Percentiles rank a stretch among this genome's conserved stretches.
phyloP scores from a whole-genome alignment of 352 stramenopile genomes.

The Phytophthora meadii region DNA sequence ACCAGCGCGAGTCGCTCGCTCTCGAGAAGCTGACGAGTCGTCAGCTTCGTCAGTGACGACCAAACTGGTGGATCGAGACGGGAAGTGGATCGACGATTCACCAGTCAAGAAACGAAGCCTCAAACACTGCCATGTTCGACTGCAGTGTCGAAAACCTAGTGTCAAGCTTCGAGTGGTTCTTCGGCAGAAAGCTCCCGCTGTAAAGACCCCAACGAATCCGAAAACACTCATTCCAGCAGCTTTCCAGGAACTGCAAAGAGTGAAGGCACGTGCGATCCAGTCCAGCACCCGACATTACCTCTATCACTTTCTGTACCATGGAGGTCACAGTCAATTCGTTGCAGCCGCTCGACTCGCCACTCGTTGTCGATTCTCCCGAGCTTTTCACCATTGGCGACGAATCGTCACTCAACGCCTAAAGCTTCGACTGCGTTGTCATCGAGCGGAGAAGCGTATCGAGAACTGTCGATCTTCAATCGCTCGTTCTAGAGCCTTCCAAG shows the following conservation, averaged over 20 bases:
- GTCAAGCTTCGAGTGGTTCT: conserved; percentile 28
- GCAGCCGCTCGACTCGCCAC: conserved; percentile 17
- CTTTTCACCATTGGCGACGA: conserved; percentile 23
- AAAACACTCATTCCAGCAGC: conserved; percentile 20
- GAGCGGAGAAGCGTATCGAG: conserved; percentile 19
- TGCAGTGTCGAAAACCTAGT: conserved; percentile 2
- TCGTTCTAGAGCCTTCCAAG: conserved; percentile 9
- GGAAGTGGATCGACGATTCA: neutral
- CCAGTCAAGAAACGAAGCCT: neutral
- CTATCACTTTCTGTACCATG: conserved; percentile 25
- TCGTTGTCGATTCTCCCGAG: conserved; percentile 20
- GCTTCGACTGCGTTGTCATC: conserved; percentile 20
- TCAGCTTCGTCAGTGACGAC: too few species aligned
- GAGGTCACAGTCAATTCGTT: conserved; percentile 29
- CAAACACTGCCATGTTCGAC: conserved; percentile 10
- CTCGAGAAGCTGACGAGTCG: conserved; percentile 34
- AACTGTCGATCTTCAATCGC: conserved; percentile 2
- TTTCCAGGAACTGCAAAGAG: conserved; percentile 24
- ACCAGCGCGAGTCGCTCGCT: conserved; percentile 27
- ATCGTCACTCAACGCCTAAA: conserved; percentile 20
- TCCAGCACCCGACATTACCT: conserved; percentile 31
- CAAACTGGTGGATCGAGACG: conserved; percentile 12
- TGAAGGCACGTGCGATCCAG: conserved; percentile 36
- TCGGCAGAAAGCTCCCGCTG: neutral
- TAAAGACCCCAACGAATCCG: conserved; percentile 1